Conservation (phyloP, 768 basidiomycete genomes). For the Boletellus sp. region DNA sequence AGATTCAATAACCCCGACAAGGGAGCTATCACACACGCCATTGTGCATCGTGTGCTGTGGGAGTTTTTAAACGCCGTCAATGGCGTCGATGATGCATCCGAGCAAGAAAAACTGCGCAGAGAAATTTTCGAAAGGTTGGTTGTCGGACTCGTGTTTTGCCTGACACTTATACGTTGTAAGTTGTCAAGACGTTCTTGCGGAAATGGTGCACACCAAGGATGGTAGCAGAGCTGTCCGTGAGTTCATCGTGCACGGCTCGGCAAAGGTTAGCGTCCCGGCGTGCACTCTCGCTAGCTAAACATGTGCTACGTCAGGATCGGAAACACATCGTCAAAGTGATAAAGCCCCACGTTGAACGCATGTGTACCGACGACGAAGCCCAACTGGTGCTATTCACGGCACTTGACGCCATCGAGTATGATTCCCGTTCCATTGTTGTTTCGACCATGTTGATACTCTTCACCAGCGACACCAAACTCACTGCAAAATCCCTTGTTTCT, state of each 20-base stretch:
- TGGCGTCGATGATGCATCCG: conserved; percentile 54
- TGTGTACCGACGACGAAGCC: conserved; percentile 87
- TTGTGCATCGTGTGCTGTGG: conserved; percentile 84
- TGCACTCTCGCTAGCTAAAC: not conserved
- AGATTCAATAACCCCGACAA: conserved; percentile 94
- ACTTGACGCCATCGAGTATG: conserved; percentile 85
- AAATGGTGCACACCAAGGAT: conserved; percentile 93
- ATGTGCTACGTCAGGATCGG: conserved; percentile 57
- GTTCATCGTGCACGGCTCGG: conserved; percentile 76
- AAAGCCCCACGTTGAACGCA: conserved; percentile 85
- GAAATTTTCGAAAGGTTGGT: conserved; percentile 80
- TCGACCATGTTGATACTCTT: not conserved
- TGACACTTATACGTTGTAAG: conserved; percentile 34
- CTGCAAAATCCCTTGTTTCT: conserved; percentile 72
- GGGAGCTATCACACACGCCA: conserved; percentile 78
- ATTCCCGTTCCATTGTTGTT: conserved; percentile 1
- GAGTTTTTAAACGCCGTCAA: conserved; percentile 73
- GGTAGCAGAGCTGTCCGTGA: conserved; percentile 84
- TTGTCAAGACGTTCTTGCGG: conserved; percentile 80
- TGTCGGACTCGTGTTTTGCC: not conserved
- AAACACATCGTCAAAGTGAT: conserved; percentile 88
- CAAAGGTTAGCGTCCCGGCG: conserved; percentile 53
- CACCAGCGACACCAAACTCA: conserved; percentile 83
- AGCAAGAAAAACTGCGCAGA: conserved; percentile 67
- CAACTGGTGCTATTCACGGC: conserved; percentile 88